Percentiles rank a stretch among this genome's conserved stretches.
Evolutionary conservation across 2,329 filamentous ascomycete genomes (phyloP).

Genomic region (Clonostachys byssicola): DNA sequence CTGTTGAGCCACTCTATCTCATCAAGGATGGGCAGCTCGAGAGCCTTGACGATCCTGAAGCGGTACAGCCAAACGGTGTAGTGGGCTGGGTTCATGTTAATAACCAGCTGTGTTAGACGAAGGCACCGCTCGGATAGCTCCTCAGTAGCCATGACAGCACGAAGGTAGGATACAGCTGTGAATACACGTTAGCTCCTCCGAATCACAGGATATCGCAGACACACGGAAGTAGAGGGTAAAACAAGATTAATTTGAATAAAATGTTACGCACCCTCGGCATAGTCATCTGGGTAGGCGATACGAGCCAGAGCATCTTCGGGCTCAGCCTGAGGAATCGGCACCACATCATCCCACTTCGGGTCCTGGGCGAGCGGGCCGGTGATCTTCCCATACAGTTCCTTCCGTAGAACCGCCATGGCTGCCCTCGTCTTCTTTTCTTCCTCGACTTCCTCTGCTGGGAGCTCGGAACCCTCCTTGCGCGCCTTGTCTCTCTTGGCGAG

Average conservation of each 20-base stretch:
- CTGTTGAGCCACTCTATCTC: conserved; percentile 86
- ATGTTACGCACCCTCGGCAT: conserved; percentile 63
- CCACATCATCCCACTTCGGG: conserved; percentile 78
- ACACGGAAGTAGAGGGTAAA: neutral
- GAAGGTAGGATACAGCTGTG: conserved; percentile 82
- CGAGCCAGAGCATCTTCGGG: conserved; percentile 81
- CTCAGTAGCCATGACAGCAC: conserved; percentile 85
- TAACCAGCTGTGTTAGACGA: conserved; percentile 82
- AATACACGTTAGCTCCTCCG: conserved; percentile 1
- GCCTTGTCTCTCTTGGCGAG: conserved; percentile 26
- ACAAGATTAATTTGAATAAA: neutral
- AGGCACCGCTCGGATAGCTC: conserved; percentile 79
- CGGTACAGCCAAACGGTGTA: conserved; percentile 99
- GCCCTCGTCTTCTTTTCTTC: conserved; percentile 40
- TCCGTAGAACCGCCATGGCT: conserved; percentile 45
- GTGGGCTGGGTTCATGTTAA: conserved; percentile 90
- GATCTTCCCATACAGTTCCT: conserved; percentile 48
- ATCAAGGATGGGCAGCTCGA: conserved; percentile 59
- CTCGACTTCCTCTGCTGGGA: conserved; percentile 33
- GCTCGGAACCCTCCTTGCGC: conserved; percentile 10
- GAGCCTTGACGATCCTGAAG: conserved; percentile 68
- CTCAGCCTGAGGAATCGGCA: conserved; percentile 80
- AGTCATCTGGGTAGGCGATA: conserved; percentile 87
- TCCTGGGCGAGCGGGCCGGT: conserved; percentile 49
- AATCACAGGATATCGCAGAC: neutral